Percentiles rank a stretch among this genome's conserved stretches.
These are phyloP conservation scores for Yamadazyma sp. DNA, from an alignment of 805 yeast species.

Conservation along the genomic window DNA sequence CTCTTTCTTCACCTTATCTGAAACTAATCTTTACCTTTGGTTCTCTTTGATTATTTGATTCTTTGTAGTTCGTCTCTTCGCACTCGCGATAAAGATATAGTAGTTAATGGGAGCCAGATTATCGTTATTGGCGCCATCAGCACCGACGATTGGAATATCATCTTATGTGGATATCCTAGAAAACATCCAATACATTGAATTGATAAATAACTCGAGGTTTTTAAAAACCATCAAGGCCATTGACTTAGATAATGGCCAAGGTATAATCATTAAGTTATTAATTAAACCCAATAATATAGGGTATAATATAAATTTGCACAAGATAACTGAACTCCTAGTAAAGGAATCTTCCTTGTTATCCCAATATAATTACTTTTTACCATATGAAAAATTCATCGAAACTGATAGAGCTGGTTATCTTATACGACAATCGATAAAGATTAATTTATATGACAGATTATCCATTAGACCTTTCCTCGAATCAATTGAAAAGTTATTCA, in stretches of 20 bases:
- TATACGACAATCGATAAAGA: constrained; percentile 74
- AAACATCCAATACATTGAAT: constrained; percentile 69
- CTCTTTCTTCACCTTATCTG: background rate
- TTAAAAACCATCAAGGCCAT: constrained; percentile 81
- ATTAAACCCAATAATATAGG: constrained; percentile 49
- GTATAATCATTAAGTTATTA: constrained; percentile 71
- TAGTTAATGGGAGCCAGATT: constrained; percentile 94
- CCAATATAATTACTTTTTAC: constrained; percentile 58
- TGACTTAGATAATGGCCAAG: constrained; percentile 61
- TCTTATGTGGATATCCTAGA: constrained; percentile 83
- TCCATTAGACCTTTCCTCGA: constrained; percentile 85
- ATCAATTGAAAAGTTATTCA: constrained; percentile 77
- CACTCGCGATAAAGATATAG: no score
- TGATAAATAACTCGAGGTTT: constrained; percentile 78
- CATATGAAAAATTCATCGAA: constrained; percentile 73
- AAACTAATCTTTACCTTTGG: no score
- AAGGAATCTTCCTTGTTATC: constrained; percentile 40
- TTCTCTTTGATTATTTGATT: background rate
- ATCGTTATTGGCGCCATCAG: constrained; percentile 83
- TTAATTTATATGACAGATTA: constrained; percentile 83
- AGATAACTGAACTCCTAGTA: constrained; percentile 23
- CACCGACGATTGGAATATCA: constrained; percentile 87
- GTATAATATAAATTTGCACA: constrained; percentile 22
- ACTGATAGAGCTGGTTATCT: constrained; percentile 91
- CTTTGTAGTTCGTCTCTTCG: background rate